phyloP scores from a whole-genome alignment of 2,329 filamentous ascomycete species.

The Neonectria coccinea region DNA sequence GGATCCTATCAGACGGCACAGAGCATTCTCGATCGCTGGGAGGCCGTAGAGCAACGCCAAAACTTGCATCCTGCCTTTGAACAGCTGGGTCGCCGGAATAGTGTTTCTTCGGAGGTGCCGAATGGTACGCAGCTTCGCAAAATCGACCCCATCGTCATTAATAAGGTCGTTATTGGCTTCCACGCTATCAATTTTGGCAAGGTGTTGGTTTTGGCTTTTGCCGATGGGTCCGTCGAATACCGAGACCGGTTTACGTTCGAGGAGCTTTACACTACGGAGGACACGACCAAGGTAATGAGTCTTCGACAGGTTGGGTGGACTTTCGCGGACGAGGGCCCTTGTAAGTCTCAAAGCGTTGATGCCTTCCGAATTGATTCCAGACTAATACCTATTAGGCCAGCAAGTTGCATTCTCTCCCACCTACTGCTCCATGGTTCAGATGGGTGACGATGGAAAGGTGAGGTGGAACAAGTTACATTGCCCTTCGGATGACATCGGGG shows the following conservation, averaged over 20 bases:
- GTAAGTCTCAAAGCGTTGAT: conserved; percentile 56
- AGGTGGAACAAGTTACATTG: conserved; percentile 70
- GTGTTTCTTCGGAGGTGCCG: conserved; percentile 51
- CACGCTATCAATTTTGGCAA: conserved; percentile 77
- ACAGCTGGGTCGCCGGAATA: conserved; percentile 76
- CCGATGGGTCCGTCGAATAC: conserved; percentile 85
- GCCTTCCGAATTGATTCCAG: background rate
- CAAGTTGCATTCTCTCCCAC: conserved; percentile 73
- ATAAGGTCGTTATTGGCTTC: conserved; percentile 78
- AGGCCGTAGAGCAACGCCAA: conserved; percentile 76
- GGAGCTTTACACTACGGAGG: conserved; percentile 72
- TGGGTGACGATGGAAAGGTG: conserved; percentile 69
- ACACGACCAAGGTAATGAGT: conserved; percentile 74
- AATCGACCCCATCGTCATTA: conserved; percentile 74
- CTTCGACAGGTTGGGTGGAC: conserved; percentile 83
- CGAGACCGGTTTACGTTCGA: conserved; percentile 81
- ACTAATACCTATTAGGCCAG: conserved; percentile 57
- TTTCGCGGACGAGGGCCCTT: conserved; percentile 74
- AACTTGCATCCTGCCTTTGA: conserved; percentile 81
- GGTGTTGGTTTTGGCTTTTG: conserved; percentile 77
- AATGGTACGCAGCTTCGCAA: conserved; percentile 65
- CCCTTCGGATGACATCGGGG: conserved; percentile 60
- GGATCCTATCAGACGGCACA: conserved; percentile 72
- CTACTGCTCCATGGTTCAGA: conserved; percentile 67
- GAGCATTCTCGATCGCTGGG: conserved; percentile 86